phyloP scores from a whole-genome alignment of 2,329 filamentous ascomycete species.

The Byssothecium circinans region DNA sequence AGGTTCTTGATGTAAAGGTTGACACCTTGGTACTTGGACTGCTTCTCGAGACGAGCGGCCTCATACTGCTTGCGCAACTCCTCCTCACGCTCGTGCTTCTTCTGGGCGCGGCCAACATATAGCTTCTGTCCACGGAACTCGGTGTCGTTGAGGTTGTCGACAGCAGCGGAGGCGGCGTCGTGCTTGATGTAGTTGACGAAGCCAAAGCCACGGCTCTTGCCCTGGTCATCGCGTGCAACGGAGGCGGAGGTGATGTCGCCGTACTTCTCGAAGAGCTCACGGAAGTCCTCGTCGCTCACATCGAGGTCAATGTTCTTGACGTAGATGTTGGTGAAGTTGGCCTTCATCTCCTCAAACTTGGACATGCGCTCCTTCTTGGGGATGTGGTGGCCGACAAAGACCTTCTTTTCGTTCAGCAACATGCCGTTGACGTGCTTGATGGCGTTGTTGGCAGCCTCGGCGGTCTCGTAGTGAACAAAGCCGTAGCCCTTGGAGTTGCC shows the following conservation, averaged over 20 bases:
- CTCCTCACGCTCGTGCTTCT: conserved; percentile 99
- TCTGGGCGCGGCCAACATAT: conserved; percentile 97
- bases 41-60: conserved; percentile 95
- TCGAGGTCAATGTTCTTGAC: conserved; percentile 95
- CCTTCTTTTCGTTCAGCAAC: conserved; percentile 99
- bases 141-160: conserved; percentile 87
- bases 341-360: conserved; percentile 99
- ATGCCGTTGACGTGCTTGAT: conserved; percentile 99
- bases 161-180: conserved; percentile 80
- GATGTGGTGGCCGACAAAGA: conserved; percentile 98
- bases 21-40: conserved; percentile 98
- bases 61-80: conserved; percentile 99
- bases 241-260: conserved; percentile 96
- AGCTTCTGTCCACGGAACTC: conserved; percentile 94
- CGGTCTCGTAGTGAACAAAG: conserved; percentile 99
- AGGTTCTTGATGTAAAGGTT: conserved; percentile 99
- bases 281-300: conserved; percentile 91
- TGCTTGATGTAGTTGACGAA: conserved; percentile 96
- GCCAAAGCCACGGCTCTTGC: conserved; percentile 92
- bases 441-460: conserved; percentile 91
- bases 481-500: conserved; percentile 98
- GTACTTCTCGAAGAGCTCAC: conserved; percentile 84
- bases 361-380: conserved; percentile 99
- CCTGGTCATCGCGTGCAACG: conserved; percentile 82
- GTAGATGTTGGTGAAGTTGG: conserved; percentile 99